phyloP scores from a whole-genome alignment of 176 grass and related monocot species.

The Phoenix roebelenii region DNA sequence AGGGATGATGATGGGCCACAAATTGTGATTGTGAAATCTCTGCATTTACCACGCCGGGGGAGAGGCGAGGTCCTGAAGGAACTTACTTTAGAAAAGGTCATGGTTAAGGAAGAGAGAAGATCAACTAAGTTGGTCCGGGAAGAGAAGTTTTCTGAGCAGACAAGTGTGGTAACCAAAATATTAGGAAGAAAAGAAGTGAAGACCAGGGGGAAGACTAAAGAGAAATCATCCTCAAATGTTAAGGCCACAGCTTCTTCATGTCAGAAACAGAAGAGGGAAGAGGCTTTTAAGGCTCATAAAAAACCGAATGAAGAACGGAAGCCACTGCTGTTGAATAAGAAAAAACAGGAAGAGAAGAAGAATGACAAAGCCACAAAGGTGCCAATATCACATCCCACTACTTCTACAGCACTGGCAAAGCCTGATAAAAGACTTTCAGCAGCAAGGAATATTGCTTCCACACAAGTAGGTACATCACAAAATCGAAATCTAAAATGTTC shows the following conservation, averaged over 20 bases:
- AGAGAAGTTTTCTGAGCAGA: slow-evolving; percentile 11
- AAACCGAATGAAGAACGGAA: slow-evolving; percentile 29
- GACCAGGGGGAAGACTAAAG: slow-evolving; percentile 15
- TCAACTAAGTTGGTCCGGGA: slow-evolving; percentile 24
- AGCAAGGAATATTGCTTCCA: slow-evolving; percentile 29
- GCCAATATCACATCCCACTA: slow-evolving; percentile 12
- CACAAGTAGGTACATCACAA: neutral
- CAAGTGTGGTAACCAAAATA: neutral
- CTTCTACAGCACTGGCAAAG: slow-evolving; percentile 10
- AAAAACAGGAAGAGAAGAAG: slow-evolving; percentile 30
- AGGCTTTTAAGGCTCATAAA: slow-evolving; percentile 8
- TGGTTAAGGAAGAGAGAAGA: slow-evolving; percentile 11
- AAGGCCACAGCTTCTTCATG: slow-evolving; percentile 13
- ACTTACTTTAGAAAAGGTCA: slow-evolving; percentile 4
- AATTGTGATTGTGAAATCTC: slow-evolving; percentile 20
- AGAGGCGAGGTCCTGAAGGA: neutral
- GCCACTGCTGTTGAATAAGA: slow-evolving; percentile 17
- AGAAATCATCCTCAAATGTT: slow-evolving; percentile 20
- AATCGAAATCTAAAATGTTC: slow-evolving; percentile 4
- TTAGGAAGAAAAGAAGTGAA: slow-evolving; percentile 11
- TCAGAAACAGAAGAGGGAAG: slow-evolving; percentile 20
- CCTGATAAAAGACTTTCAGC: slow-evolving; percentile 22
- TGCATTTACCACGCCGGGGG: slow-evolving; percentile 13
- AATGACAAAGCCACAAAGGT: slow-evolving; percentile 21
- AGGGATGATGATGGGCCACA: slow-evolving; percentile 5